Base-by-base conservation (phyloP, 192 early-diverging fungal genomes). In the Podochytrium sp. region DNA sequence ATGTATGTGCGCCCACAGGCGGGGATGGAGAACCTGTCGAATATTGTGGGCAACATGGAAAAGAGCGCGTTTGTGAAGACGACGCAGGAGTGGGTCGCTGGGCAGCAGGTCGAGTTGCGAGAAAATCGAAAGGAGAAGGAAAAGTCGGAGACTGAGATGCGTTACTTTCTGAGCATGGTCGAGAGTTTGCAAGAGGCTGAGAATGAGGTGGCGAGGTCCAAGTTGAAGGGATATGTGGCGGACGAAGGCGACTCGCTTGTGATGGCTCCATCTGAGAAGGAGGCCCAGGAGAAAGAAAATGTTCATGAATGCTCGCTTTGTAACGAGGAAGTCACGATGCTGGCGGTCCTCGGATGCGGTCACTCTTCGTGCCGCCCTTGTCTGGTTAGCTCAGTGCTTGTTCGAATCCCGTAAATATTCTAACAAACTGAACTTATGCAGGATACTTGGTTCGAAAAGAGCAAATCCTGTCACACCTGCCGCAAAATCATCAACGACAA, bases 341-440 rank as follows among this genome's bases (percentile, higher is more conserved):
- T 69, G 29, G 66, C 66, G 1, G 66, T 69, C 35, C 37, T 69
- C n/a, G 55, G 37, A 14, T 69, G 66, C 55, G 66, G 66, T 47
- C 66, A 69, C 35, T 55, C 47, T 14, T 55, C 43, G 35, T 69
- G 66, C n/a, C 66, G 66, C 50, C 66, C 49, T 55, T 69, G 66
- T n/a, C 38, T 69, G 66, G 66, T 69, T 16, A 25, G 66, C 7
- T n/a, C 38, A 3, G 12, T 23, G 47, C 37, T 27, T 39, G 41
- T 12, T 56, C 12, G 16, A 56, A 12, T 56, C 27, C 6, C 6
- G 12, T 5, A 23, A 5, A 7, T 29, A 27, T 56, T 38, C 40
- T 50, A 29, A 33, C 42, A 12, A 42, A 12, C 10, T 32, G 23
- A 35, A n/a, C 20, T 20, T 66, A 29, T 18, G 30, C 50, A 69